A percentile compares a stretch with the other conserved stretches of the same genome.
Evolutionary conservation across 176 grass and related monocot species (phyloP).

Genomic region (Lolium rigidum): DNA sequence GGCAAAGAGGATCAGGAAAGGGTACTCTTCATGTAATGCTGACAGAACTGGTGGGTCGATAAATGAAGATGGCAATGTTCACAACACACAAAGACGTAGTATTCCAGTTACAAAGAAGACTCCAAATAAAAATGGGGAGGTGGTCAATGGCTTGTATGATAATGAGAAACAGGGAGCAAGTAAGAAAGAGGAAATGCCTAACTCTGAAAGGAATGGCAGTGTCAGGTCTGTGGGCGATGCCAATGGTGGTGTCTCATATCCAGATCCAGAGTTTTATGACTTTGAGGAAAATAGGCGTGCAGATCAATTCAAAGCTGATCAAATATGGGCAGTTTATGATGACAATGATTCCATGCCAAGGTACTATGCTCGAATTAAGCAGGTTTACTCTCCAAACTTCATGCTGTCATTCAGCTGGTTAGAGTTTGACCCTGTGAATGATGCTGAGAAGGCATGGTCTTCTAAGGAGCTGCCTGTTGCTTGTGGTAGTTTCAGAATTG

Average conservation of each 20-base stretch:
- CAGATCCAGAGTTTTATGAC: slow-evolving; percentile 64
- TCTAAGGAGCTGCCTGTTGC: slow-evolving; percentile 67
- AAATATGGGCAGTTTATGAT: slow-evolving; percentile 74
- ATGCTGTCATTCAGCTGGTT: slow-evolving; percentile 62
- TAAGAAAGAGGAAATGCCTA: slow-evolving; percentile 16
- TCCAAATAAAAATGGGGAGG: slow-evolving; percentile 44
- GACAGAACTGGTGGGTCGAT: slow-evolving; percentile 23
- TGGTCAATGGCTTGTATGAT: slow-evolving; percentile 32
- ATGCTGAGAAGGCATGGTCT: slow-evolving; percentile 57
- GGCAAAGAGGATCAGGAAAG: slow-evolving; percentile 40
- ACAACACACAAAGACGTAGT: slow-evolving; percentile 26
- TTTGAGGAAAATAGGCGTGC: slow-evolving; percentile 48
- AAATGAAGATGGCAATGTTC: slow-evolving; percentile 14
- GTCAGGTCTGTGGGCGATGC: slow-evolving; percentile 16
- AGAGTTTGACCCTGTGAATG: slow-evolving; percentile 53
- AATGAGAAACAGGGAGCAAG: slow-evolving; percentile 24
- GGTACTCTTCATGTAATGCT: slow-evolving; percentile 26
- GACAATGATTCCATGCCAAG: slow-evolving; percentile 67
- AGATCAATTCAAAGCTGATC: slow-evolving; percentile 49
- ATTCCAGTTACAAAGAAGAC: slow-evolving; percentile 33
- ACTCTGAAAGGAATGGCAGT: slow-evolving; percentile 14
- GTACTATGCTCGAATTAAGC: slow-evolving; percentile 70
- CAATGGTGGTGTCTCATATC: slow-evolving; percentile 34
- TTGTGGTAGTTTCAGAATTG: slow-evolving; percentile 67
- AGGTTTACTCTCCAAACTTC: slow-evolving; percentile 52